Percentiles rank a stretch among this genome's conserved stretches.
phyloP scores from a whole-genome alignment of 140 eudicot genomes.

The Senecio squalidus region DNA sequence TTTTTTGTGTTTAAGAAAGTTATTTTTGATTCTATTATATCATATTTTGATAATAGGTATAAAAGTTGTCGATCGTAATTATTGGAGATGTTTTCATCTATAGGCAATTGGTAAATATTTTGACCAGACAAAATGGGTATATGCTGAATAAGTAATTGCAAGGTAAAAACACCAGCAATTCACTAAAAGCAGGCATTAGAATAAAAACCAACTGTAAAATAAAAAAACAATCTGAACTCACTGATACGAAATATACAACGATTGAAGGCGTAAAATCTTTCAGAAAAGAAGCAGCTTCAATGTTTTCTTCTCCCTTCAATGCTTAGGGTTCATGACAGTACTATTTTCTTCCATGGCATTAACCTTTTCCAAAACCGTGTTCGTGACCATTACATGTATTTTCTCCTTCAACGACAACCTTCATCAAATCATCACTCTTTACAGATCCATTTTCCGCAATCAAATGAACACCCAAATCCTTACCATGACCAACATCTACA shows the following conservation, averaged over 20 bases:
- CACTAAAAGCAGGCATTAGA: slow-evolving; percentile 13
- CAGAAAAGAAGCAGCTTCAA: slow-evolving; percentile 11
- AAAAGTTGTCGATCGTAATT: no score
- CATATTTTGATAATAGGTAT: no score
- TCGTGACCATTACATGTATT: slow-evolving; percentile 13
- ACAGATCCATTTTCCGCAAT: slow-evolving; percentile 27
- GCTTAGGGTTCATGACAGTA: neutral
- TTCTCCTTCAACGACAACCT: slow-evolving; percentile 10
- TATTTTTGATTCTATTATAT: no score
- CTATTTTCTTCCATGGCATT: slow-evolving; percentile 24
- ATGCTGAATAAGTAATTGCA: neutral
- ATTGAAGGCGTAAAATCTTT: slow-evolving; percentile 10
- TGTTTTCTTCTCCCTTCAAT: no score
- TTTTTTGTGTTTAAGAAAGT: no score
- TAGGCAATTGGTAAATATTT: neutral
- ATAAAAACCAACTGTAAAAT: slow-evolving; percentile 6
- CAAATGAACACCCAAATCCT: slow-evolving; percentile 12
- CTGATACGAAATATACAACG: slow-evolving; percentile 30
- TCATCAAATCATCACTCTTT: slow-evolving; percentile 12
- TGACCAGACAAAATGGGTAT: neutral
- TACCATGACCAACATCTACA: slow-evolving; percentile 26
- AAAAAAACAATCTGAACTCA: neutral
- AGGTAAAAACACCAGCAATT: neutral
- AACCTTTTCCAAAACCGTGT: slow-evolving; percentile 17
- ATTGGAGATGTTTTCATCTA: neutral